Conservation (phyloP, 345 rosid species). For the Hirschfeldia incana region DNA sequence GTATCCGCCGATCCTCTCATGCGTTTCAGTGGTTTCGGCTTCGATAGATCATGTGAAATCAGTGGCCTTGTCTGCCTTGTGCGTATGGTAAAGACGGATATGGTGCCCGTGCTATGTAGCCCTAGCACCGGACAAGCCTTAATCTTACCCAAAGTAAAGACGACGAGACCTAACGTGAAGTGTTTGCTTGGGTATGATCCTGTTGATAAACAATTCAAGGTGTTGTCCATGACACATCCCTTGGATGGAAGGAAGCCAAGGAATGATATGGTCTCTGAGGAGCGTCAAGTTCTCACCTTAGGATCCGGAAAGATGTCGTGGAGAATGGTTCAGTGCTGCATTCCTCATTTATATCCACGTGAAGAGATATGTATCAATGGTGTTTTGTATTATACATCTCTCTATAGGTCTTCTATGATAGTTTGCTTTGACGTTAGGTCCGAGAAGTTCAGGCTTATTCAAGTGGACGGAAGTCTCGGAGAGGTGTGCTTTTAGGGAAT, state of each 20-base stretch:
- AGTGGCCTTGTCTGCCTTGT: background rate
- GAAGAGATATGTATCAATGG: background rate
- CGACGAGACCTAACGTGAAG: background rate
- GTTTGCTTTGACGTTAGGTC: background rate
- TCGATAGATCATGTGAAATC: background rate
- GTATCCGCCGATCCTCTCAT: background rate
- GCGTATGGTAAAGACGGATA: background rate
- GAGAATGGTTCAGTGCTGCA: background rate
- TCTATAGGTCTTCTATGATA: background rate
- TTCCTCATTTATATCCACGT: background rate
- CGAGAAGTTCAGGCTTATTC: background rate
- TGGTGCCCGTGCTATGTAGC: background rate
- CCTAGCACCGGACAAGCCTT: background rate
- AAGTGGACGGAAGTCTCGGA: background rate
- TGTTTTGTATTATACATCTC: background rate
- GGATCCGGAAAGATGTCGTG: background rate
- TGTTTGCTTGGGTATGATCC: background rate
- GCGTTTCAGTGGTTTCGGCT: background rate
- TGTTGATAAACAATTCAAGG: background rate
- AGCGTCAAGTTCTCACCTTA: background rate
- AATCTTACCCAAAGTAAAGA: background rate
- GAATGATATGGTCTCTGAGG: background rate
- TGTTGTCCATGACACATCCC: background rate
- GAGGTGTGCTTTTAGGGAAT: background rate
- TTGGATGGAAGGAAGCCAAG: background rate